Base-by-base conservation (phyloP, 768 basidiomycete species). In the Tricholoma terreum region DNA sequence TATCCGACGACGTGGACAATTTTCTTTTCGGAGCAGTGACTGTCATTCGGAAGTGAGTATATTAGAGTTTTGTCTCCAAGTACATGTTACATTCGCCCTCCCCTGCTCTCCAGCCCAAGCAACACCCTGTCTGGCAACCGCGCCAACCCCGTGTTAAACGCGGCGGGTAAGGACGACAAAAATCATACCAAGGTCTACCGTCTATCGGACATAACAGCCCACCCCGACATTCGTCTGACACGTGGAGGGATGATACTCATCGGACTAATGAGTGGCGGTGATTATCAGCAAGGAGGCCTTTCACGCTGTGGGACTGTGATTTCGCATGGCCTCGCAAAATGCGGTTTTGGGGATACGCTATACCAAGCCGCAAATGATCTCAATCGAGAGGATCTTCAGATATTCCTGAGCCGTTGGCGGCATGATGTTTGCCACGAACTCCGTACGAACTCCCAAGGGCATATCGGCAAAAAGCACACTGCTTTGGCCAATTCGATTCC, bases 1-100 rank as follows among this genome's bases (percentile, higher is more conserved):
- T 95, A 43, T 91, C 94, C 0, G 95, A 98, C 69, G 95, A 97
- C 64, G 94, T 94, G 1, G 94, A 98, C 66, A 94, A 85, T 54
- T 88, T 96, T 66, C 73, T 97, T 2, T 98, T 98, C 60, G 94
- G 94, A 19, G 94, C 92, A 1, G 80, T 74, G 5, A 84, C 84
- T 45, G 85, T 98, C 27, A 83, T 96, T 62, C 83, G 94, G 66
- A 97, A 96, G 92, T 92, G 59, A 51, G 79, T 77, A 58, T 43
- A n/a, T 22, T n/a, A 24, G 7, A 10, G 1, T 22, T 43, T 9
- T n/a, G 10, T 33, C 17, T 19, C n/a, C 30, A 3, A 31, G 10
- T 22, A 33, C 12, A 24, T 40, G 30, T 53, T 21, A 38, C 24
- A 17, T 42, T 24, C 24, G 58, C 34, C 49, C 54, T 34, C 15